Conservation (phyloP, 495 filamentous ascomycete genomes). For the Talaromyces adpressus region DNA sequence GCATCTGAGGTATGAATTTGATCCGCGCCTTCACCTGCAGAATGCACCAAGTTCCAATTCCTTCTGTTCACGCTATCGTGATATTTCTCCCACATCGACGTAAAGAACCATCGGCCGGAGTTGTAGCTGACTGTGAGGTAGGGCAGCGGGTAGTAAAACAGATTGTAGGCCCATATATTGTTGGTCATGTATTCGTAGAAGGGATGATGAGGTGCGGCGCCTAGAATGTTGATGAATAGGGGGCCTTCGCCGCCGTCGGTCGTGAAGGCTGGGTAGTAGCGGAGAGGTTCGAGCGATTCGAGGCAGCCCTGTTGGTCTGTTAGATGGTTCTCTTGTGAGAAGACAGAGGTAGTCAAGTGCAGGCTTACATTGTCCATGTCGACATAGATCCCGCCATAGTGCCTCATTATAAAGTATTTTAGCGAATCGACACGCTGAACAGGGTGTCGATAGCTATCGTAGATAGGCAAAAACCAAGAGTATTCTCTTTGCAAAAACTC, state of each 20-base stretch:
- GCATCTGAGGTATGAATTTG: not conserved
- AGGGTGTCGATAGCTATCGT: slow-evolving; percentile 54
- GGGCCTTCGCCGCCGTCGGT: slow-evolving; percentile 14
- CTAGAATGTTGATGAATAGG: slow-evolving; percentile 15
- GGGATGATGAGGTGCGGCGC: slow-evolving; percentile 11
- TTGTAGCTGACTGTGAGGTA: slow-evolving; percentile 14
- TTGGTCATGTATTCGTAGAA: slow-evolving; percentile 14
- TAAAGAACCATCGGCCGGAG: slow-evolving; percentile 15
- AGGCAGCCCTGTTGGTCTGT: slow-evolving; percentile 12
- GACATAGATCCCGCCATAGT: slow-evolving; percentile 68
- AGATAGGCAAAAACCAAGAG: slow-evolving; percentile 64
- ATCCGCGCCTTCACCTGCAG: not conserved
- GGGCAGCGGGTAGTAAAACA: slow-evolving; percentile 8
- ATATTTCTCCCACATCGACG: slow-evolving; percentile 17
- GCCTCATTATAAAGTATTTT: slow-evolving; percentile 60
- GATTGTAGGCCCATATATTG: slow-evolving; percentile 11
- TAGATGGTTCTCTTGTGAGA: not conserved
- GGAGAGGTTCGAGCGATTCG: slow-evolving; percentile 13
- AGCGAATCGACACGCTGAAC: slow-evolving; percentile 68
- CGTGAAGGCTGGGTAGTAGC: slow-evolving; percentile 13
- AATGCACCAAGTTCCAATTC: slow-evolving; percentile 1
- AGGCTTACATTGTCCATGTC: slow-evolving; percentile 47
- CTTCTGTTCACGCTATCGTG: slow-evolving; percentile 3
- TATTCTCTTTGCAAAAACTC: slow-evolving; percentile 56
- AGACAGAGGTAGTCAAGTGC: too few relatives aligned